Conservation (phyloP, 345 rosid genomes). For the Carallia pectinifolia region DNA sequence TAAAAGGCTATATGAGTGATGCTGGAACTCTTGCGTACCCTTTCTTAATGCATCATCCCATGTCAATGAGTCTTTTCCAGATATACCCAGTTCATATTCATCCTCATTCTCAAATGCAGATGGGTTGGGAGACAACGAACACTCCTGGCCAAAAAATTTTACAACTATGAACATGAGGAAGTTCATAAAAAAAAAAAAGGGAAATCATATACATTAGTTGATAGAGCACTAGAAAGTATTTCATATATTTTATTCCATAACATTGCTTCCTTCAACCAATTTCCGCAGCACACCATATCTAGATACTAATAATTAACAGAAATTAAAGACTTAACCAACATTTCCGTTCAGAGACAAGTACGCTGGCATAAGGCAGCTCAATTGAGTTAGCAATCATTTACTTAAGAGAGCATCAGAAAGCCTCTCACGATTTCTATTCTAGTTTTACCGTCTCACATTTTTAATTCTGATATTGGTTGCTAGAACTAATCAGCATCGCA, state of each 20-base stretch:
- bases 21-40: slow-evolving; percentile 82
- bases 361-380: neutral
- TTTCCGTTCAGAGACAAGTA: neutral
- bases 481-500: neutral
- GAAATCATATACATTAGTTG: neutral
- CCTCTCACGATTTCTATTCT: neutral
- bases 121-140: slow-evolving; percentile 33
- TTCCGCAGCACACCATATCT: neutral
- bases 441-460: too few species aligned
- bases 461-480: neutral
- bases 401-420: neutral
- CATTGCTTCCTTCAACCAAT: neutral
- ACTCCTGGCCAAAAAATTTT: slow-evolving; percentile 33
- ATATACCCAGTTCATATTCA: slow-evolving; percentile 22
- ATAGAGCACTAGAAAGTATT: too few species aligned
- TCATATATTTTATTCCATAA: neutral
- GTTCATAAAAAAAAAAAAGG: neutral
- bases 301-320: neutral
- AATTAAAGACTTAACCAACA: neutral
- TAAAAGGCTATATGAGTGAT: slow-evolving; percentile 68
- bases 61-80: slow-evolving; percentile 37
- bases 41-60: slow-evolving; percentile 80
- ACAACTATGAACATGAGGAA: neutral
- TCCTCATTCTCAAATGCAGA: slow-evolving; percentile 38
- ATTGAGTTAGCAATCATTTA: neutral